phyloP scores from a whole-genome alignment of 2,329 filamentous ascomycete genomes.

The Reticulascus tulasneorum region DNA sequence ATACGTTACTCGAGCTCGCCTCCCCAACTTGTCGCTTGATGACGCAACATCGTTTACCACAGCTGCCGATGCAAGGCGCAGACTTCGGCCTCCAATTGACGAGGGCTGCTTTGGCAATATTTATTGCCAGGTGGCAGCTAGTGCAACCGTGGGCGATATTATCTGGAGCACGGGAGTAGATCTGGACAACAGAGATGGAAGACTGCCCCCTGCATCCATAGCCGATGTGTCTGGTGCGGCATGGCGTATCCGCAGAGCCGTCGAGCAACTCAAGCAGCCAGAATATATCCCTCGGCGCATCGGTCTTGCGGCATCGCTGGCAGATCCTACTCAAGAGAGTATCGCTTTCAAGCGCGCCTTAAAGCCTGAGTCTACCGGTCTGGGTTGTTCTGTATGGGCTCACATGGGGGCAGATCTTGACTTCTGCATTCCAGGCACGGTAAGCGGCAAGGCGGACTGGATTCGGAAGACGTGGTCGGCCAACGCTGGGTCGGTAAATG shows the following conservation, averaged over 20 bases:
- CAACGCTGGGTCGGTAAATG: conserved; percentile 8
- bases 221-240: conserved; percentile 1
- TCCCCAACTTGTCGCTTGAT: background rate
- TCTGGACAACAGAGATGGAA: too few relatives aligned
- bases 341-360: conserved; percentile 1
- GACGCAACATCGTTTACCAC: conserved; percentile 6
- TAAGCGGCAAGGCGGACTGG: background rate
- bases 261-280: background rate
- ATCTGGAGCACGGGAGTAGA: background rate
- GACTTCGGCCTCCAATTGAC: background rate
- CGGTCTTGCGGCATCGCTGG: conserved; percentile 1
- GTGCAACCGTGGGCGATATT: background rate
- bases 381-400: conserved; percentile 8
- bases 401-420: conserved; percentile 12
- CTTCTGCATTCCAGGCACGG: conserved; percentile 7
- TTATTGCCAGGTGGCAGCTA: conserved; percentile 4
- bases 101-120: conserved; percentile 3
- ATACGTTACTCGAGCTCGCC: conserved; percentile 2
- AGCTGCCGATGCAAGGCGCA: background rate
- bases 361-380: conserved; percentile 1
- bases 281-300: conserved; percentile 5
- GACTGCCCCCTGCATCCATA: background rate
- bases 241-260: conserved; percentile 3
- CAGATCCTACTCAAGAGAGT: conserved; percentile 2
- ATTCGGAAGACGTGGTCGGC: conserved; percentile 12